Conservation (phyloP, 2,329 filamentous ascomycete species). For the Claviceps humidiphila region DNA sequence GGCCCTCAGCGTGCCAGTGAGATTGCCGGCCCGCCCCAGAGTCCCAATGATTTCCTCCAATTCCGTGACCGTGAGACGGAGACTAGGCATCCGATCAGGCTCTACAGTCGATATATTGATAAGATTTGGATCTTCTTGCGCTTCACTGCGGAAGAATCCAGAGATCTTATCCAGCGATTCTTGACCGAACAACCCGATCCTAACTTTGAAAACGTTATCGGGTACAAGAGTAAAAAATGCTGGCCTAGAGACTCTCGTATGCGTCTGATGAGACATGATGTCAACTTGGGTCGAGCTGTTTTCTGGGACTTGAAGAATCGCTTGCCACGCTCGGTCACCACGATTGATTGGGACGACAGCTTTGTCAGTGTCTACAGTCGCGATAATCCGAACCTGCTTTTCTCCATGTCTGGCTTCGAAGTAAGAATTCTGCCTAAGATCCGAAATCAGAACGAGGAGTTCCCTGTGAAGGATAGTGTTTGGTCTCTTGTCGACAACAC, state of each 20-base stretch:
- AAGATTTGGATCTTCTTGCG: conserved; percentile 97
- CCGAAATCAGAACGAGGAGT: conserved; percentile 90
- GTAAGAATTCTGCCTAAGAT: conserved; percentile 93
- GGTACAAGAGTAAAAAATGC: conserved; percentile 98
- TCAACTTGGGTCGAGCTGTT: conserved; percentile 90
- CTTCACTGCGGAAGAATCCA: conserved; percentile 85
- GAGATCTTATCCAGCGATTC: conserved; percentile 94
- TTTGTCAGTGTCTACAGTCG: conserved; percentile 96
- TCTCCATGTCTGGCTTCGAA: conserved; percentile 97
- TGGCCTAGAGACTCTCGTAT: conserved; percentile 97
- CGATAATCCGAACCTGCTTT: conserved; percentile 92
- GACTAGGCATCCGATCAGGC: conserved; percentile 81
- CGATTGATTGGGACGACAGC: conserved; percentile 97
- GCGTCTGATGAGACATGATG: conserved; percentile 96
- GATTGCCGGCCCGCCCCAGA: conserved; percentile 86
- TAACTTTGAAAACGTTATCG: conserved; percentile 98
- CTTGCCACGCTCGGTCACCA: conserved; percentile 84
- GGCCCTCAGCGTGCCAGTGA: conserved; percentile 95
- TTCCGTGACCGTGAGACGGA: conserved; percentile 91
- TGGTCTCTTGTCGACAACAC: conserved; percentile 96
- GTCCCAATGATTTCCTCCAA: conserved; percentile 93
- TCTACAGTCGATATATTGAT: conserved; percentile 98
- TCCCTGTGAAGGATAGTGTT: conserved; percentile 93
- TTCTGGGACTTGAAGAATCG: conserved; percentile 99
- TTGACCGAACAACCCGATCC: conserved; percentile 96